Percentiles rank a stretch among this genome's conserved stretches.
These are phyloP conservation scores for Craspedostauros australis DNA, from an alignment of 108 stramenopile species.

Conservation along the genomic window DNA sequence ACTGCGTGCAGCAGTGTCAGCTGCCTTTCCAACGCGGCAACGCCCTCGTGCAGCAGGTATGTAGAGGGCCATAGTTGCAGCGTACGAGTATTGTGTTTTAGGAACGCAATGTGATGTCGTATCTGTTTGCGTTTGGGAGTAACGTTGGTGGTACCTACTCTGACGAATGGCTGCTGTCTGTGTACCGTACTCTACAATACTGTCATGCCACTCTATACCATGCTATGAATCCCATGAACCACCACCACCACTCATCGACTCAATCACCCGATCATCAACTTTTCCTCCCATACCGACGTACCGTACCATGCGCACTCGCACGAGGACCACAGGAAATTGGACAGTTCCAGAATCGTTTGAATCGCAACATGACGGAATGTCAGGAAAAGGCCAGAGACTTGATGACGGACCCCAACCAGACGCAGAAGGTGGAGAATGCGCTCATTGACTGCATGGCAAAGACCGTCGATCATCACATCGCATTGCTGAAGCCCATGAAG, in stretches of 20 bases:
- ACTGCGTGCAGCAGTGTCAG: slow-evolving; percentile 70
- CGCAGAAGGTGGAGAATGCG: slow-evolving; percentile 59
- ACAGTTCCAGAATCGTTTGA: slow-evolving; percentile 77
- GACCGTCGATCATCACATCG: slow-evolving; percentile 63
- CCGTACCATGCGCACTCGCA: no score
- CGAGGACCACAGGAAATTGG: slow-evolving; percentile 63
- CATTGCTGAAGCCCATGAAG: slow-evolving; percentile 73
- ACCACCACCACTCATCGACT: no score
- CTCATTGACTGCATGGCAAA: slow-evolving; percentile 62
- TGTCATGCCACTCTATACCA: no score
- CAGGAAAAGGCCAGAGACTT: slow-evolving; percentile 78
- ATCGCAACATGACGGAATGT: slow-evolving; percentile 78
- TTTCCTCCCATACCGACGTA: no score
- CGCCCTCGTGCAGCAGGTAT: slow-evolving; percentile 56
- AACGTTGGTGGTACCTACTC: no score
- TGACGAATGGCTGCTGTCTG: no score
- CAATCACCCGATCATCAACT: no score
- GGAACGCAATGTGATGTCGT: no score
- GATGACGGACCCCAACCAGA: slow-evolving; percentile 58
- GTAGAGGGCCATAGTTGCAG: background rate
- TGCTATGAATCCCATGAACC: no score
- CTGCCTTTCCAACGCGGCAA: slow-evolving; percentile 64
- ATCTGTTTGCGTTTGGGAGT: no score
- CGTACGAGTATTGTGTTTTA: slow-evolving; percentile 1
- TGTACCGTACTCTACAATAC: no score